phyloP scores from a whole-genome alignment of 169 alveolate species.

The Cryptosporidium muris region DNA sequence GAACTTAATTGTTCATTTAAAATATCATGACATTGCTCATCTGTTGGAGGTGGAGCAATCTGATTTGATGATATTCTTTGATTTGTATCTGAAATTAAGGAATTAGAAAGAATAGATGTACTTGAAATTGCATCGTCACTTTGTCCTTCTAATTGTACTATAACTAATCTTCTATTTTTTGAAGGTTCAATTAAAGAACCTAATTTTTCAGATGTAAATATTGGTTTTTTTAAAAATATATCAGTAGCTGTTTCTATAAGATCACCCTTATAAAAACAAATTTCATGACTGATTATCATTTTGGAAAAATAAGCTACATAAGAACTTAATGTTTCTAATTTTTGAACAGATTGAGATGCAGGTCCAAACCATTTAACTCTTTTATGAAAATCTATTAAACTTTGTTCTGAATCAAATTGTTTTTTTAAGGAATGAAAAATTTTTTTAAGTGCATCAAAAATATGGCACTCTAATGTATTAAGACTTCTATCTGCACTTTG shows the following conservation, averaged over 20 bases:
- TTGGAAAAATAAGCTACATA: conserved; percentile 39
- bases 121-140: background rate
- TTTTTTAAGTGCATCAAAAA: conserved; percentile 19
- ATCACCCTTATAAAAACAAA: conserved; percentile 35
- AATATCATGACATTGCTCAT: conserved; percentile 29
- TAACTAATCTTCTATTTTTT: conserved; percentile 3
- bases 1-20: background rate
- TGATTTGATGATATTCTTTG: background rate
- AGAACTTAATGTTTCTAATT: conserved; percentile 12
- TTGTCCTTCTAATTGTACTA: conserved; percentile 37
- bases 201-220: conserved; percentile 13
- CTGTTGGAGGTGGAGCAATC: conserved; percentile 28
- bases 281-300: conserved; percentile 34
- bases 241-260: conserved; percentile 54
- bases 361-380: conserved; percentile 53
- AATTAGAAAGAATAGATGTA: no score
- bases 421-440: conserved; percentile 14
- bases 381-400: conserved; percentile 36
- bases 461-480: conserved; percentile 33
- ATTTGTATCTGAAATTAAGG: background rate
- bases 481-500: conserved; percentile 37
- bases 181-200: conserved; percentile 5
- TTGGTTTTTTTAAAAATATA: conserved; percentile 38
- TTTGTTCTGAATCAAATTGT: background rate
- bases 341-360: conserved; percentile 12